A percentile compares a stretch with the other conserved stretches of the same genome.
phyloP scores from a whole-genome alignment of 2,329 filamentous ascomycete genomes.

The Pseudocercospora macadamiae region DNA sequence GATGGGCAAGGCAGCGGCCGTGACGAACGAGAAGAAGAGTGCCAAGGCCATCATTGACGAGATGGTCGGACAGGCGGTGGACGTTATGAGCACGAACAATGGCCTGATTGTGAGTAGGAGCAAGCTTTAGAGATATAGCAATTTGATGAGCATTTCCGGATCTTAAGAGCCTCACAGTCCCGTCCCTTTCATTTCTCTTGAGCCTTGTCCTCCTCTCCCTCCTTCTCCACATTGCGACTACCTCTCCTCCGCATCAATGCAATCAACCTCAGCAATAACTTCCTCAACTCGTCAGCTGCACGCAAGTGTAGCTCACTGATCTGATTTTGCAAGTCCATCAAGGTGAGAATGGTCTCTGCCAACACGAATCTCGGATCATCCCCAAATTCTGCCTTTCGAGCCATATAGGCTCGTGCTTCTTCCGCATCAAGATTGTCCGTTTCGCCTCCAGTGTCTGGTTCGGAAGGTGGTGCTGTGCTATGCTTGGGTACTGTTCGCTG shows the following conservation, averaged over 20 bases:
- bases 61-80: constrained; percentile 75
- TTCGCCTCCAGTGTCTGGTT: too few species aligned
- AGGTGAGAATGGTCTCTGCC: not conserved
- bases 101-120: constrained; percentile 37
- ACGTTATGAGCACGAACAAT: constrained; percentile 34
- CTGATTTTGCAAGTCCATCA: not conserved
- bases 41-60: constrained; percentile 94
- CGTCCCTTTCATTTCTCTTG: not conserved
- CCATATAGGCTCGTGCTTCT: not conserved
- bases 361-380: not conserved
- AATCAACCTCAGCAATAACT: not conserved
- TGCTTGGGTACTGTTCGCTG: too few species aligned
- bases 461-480: too few species aligned
- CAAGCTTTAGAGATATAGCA: constrained; percentile 35
- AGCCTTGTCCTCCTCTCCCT: not conserved
- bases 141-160: not conserved
- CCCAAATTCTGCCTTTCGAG: not conserved
- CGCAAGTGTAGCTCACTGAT: not conserved
- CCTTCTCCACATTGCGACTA: not conserved
- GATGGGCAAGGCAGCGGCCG: constrained; percentile 96
- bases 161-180: too few species aligned
- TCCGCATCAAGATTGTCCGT: too few species aligned
- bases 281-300: not conserved
- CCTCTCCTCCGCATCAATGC: not conserved
- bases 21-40: constrained; percentile 88